phyloP scores from a whole-genome alignment of 805 yeast species.

The Candida ponderosae region DNA sequence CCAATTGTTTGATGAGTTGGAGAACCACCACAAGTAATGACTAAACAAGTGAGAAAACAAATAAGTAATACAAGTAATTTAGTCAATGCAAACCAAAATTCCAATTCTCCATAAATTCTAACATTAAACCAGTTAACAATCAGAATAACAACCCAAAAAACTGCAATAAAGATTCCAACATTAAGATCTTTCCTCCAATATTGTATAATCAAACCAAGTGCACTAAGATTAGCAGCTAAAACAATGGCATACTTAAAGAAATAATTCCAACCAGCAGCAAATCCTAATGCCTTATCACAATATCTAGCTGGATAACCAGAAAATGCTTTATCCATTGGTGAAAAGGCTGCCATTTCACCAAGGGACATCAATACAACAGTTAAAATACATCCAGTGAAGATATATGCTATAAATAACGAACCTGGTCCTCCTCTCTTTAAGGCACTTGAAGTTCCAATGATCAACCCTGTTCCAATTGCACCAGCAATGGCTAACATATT shows the following conservation, averaged over 20 bases:
- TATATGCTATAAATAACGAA: slow-evolving; percentile 38
- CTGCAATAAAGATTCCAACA: slow-evolving; percentile 45
- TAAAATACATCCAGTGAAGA: slow-evolving; percentile 40
- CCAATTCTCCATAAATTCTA: slow-evolving; percentile 34
- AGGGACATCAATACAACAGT: slow-evolving; percentile 37
- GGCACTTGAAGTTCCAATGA: slow-evolving; percentile 46
- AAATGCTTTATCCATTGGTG: slow-evolving; percentile 33
- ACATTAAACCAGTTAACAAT: slow-evolving; percentile 38
- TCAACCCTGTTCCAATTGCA: slow-evolving; percentile 53
- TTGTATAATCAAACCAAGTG: slow-evolving; percentile 44
- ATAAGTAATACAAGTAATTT: slow-evolving; percentile 34
- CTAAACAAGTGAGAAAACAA: slow-evolving; percentile 25
- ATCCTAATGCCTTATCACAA: slow-evolving; percentile 43
- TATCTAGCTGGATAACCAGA: slow-evolving; percentile 40
- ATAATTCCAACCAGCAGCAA: slow-evolving; percentile 51
- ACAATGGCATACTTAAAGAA: slow-evolving; percentile 38
- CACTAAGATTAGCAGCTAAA: slow-evolving; percentile 48
- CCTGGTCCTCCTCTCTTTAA: slow-evolving; percentile 46
- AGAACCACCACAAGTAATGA: slow-evolving; percentile 35
- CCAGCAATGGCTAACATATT: slow-evolving; percentile 63
- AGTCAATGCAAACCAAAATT: slow-evolving; percentile 19
- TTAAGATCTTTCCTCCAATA: slow-evolving; percentile 39
- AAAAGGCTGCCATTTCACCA: slow-evolving; percentile 48
- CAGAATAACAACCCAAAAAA: slow-evolving; percentile 36
- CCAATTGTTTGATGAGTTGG: slow-evolving; percentile 24